Conservation (phyloP, 176 grass and related monocot genomes). For the Phragmites australis region DNA sequence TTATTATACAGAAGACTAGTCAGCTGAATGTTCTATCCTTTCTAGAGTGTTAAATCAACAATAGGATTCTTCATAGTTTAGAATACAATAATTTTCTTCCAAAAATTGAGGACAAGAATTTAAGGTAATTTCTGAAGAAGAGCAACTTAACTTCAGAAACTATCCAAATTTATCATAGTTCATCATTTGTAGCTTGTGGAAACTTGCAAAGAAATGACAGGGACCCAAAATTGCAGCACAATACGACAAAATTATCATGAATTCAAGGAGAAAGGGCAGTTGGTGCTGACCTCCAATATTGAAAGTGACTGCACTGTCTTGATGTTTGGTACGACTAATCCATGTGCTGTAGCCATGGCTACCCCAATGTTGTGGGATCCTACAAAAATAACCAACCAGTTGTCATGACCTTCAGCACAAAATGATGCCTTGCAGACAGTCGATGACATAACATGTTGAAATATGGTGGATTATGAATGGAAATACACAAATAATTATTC, state of each 20-base stretch:
- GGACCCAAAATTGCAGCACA: background rate
- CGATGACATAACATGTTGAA: background rate
- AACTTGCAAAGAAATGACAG: background rate
- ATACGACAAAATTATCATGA: slow-evolving; percentile 18
- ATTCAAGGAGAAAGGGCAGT: background rate
- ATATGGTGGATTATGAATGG: background rate
- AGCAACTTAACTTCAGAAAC: background rate
- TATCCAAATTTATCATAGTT: background rate
- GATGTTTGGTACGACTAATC: slow-evolving; percentile 91
- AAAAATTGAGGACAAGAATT: background rate
- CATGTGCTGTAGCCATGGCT: slow-evolving; percentile 86
- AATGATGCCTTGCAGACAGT: background rate
- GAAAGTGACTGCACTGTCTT: slow-evolving; percentile 93
- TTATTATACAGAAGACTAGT: background rate
- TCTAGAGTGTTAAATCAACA: background rate
- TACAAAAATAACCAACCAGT: slow-evolving; percentile 35
- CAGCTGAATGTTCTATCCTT: background rate
- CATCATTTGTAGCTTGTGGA: background rate
- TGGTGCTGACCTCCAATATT: slow-evolving; percentile 74
- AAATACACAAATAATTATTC: background rate
- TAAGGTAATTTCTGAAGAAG: background rate
- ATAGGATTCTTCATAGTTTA: slow-evolving; percentile 12
- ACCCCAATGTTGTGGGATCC: slow-evolving; percentile 94
- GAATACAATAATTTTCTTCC: background rate
- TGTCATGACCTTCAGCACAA: slow-evolving; percentile 30